Evolutionary conservation across 768 basidiomycete species (phyloP).

Genomic region (Phylloporus scabripes): DNA sequence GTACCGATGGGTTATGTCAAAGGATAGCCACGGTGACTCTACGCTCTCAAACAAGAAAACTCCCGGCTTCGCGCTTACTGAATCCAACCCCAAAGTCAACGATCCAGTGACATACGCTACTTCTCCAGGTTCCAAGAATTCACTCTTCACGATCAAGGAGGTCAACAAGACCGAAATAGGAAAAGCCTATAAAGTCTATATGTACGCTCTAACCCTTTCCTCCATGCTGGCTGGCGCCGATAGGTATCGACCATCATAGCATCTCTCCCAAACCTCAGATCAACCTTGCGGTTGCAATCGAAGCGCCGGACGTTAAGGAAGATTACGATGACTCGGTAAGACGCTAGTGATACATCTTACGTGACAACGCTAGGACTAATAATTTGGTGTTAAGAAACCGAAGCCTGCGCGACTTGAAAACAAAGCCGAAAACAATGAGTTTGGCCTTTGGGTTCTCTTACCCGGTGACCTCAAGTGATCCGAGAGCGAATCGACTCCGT

Average conservation of each 20-base stretch:
- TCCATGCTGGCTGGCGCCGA: background rate
- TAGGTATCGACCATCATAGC: background rate
- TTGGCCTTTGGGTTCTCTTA: background rate
- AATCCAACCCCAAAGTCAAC: background rate
- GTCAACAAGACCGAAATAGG: background rate
- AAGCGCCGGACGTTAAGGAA: background rate
- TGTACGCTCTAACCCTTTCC: background rate
- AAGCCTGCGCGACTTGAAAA: background rate
- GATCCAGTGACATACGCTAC: slow-evolving; percentile 2
- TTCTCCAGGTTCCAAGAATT: background rate
- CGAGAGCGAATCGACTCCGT: background rate
- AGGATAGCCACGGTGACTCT: slow-evolving; percentile 1
- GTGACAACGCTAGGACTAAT: background rate
- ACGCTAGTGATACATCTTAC: background rate
- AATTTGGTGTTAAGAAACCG: background rate
- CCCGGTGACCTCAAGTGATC: background rate
- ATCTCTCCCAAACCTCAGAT: slow-evolving; percentile 6
- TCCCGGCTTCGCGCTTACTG: slow-evolving; percentile 1
- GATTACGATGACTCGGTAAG: background rate
- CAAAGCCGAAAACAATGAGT: background rate
- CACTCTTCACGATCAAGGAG: slow-evolving; percentile 4
- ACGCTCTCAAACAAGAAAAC: slow-evolving; percentile 3
- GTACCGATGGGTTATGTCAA: slow-evolving; percentile 11
- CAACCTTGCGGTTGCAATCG: background rate
- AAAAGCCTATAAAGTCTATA: no score